Evolutionary conservation across 1,139 yeast genomes (phyloP).

Genomic region (Diutina scorzettiae): DNA sequence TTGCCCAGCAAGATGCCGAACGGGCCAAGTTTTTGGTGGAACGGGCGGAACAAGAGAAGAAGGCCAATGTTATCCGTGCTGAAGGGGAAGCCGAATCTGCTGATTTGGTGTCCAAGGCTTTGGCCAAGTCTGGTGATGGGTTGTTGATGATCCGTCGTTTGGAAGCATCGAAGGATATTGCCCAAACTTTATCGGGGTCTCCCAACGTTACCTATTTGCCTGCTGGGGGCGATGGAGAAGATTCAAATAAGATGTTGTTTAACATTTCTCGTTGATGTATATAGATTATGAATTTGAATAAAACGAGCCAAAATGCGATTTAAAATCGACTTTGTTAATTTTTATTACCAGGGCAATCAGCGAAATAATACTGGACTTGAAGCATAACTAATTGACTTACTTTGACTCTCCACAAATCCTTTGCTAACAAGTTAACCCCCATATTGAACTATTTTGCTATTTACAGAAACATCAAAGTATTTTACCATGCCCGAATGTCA

Average conservation of each 20-base stretch:
- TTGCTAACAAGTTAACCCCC: too few relatives aligned
- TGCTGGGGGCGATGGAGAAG: slow-evolving; percentile 26
- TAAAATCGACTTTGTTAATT: too few relatives aligned
- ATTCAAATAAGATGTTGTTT: slow-evolving; percentile 27
- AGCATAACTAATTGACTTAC: too few relatives aligned
- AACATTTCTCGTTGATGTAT: slow-evolving; percentile 23
- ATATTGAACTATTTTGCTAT: too few relatives aligned
- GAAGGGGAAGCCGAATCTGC: slow-evolving; percentile 99
- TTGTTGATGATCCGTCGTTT: slow-evolving; percentile 85
- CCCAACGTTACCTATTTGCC: slow-evolving; percentile 92
- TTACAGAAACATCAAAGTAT: too few relatives aligned
- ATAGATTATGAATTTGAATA: slow-evolving; percentile 2
- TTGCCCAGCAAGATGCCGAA: slow-evolving; percentile 99
- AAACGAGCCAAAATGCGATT: too few relatives aligned
- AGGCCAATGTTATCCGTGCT: slow-evolving; percentile 89
- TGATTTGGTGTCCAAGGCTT: slow-evolving; percentile 86
- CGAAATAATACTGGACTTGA: too few relatives aligned
- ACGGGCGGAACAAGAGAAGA: slow-evolving; percentile 95
- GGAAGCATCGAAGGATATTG: slow-evolving; percentile 42
- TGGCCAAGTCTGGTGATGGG: slow-evolving; percentile 94
- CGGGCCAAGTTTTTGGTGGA: slow-evolving; percentile 91
- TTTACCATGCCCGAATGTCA: not conserved
- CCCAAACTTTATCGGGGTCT: slow-evolving; percentile 29
- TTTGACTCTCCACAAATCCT: too few relatives aligned
- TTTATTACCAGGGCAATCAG: too few relatives aligned